These are phyloP conservation scores for Starmerella gropengiesseri DNA, from an alignment of 805 yeast genomes.

Conservation along the genomic window DNA sequence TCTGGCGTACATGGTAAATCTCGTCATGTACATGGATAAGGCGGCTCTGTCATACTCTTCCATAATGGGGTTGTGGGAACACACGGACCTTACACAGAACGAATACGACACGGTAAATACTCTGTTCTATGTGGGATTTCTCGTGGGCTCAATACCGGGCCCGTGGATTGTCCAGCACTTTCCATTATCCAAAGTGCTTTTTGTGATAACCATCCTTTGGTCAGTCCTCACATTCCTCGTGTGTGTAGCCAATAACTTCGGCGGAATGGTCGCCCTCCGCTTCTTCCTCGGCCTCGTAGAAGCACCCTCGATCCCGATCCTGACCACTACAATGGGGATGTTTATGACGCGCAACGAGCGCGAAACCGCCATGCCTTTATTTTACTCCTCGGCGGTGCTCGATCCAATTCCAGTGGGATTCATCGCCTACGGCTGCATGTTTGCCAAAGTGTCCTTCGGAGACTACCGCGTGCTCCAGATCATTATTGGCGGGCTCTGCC, in stretches of 20 bases:
- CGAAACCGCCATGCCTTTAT: conserved; percentile 43
- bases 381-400: conserved; percentile 42
- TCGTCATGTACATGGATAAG: conserved; percentile 34
- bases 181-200: conserved; percentile 29
- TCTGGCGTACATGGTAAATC: conserved; percentile 5
- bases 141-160: conserved; percentile 38
- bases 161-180: conserved; percentile 34
- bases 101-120: conserved; percentile 42
- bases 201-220: conserved; percentile 35
- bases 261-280: conserved; percentile 37
- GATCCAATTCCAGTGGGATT: conserved; percentile 44
- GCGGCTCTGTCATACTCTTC: conserved; percentile 36
- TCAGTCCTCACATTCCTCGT: conserved; percentile 34
- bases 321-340: conserved; percentile 49
- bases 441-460: conserved; percentile 22
- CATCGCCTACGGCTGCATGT: conserved; percentile 29
- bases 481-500: conserved; percentile 44
- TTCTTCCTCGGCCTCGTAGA: conserved; percentile 40
- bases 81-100: conserved; percentile 30
- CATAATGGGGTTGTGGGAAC: conserved; percentile 31
- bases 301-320: conserved; percentile 43
- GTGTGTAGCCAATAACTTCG: conserved; percentile 34
- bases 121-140: conserved; percentile 38
- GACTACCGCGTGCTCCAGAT: conserved; percentile 45
- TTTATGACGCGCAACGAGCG: conserved; percentile 37